Percentiles rank a stretch among this genome's conserved stretches.
Conservation (phyloP, 257 asterid genomes). For the Paraleonurus japonicus region DNA sequence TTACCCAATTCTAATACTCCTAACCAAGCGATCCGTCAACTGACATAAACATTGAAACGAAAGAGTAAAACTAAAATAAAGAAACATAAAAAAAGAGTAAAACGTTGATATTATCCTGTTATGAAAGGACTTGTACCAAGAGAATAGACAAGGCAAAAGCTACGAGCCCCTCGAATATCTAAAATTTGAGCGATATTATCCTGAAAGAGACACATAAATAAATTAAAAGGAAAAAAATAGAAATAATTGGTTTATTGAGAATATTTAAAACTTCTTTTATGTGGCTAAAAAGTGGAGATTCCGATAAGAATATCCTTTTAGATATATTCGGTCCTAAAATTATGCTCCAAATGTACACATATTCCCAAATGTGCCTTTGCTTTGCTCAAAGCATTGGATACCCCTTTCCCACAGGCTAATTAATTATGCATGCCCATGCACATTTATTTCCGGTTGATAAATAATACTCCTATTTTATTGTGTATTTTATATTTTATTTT, state of each 20-base stretch:
- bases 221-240: neutral
- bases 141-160: constrained; percentile 24
- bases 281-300: constrained; percentile 33
- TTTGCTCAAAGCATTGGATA: constrained; percentile 23
- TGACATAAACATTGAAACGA: neutral
- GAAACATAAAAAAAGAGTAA: neutral
- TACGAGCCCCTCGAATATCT: constrained; percentile 28
- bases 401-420: neutral
- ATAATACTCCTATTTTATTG: too few relatives aligned
- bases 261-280: constrained; percentile 14
- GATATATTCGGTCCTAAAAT: constrained; percentile 22
- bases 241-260: neutral
- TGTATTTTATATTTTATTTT: too few relatives aligned
- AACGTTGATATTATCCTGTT: neutral
- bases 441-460: too few relatives aligned
- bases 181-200: constrained; percentile 9
- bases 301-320: constrained; percentile 34
- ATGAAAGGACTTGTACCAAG: neutral
- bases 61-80: neutral
- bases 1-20: too few relatives aligned
- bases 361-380: constrained; percentile 18
- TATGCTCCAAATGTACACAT: neutral
- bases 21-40: too few relatives aligned
- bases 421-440: neutral
- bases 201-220: neutral